Base-by-base conservation (phyloP, 305 asterid species). In the Fraxinus ornus region DNA sequence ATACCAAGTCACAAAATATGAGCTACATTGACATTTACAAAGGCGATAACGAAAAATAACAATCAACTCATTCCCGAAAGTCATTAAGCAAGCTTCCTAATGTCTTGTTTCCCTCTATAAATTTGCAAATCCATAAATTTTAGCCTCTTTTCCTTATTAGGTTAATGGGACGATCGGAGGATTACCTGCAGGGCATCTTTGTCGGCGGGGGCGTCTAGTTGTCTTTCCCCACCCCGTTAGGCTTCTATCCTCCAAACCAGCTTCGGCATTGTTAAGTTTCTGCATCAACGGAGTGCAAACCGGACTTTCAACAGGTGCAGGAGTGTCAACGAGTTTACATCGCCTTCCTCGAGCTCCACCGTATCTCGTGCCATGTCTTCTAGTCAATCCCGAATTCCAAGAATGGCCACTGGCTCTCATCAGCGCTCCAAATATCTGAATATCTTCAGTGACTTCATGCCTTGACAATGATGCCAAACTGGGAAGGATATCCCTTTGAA, bases 171-270 rank as follows among this genome's bases (percentile, higher is more conserved):
- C 90, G 28, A 93, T 80, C 75, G 91, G 85, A 89, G 91, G 83
- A 88, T 89, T 92, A 80, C 97, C 94, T 74, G 91, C 86, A 71
- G 94, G 92, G 87, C 94, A 94, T 77, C 99, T 86, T 78, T 94
- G 98, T 74, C 99, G 82, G n/a, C 98, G 88, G 32, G 98, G 97
- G 75, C 99, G 95, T 68, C 99, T 90, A 26, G 97, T 88, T 57
- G 95, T 95, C 92, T 95, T 95, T 62, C 99, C 99, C 99, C 99
- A 95, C 35, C 97, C 96, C 0, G 95, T 92, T 83, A 95, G 87
- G 87, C 97, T 94, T 83, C 89, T 83, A 28, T 95, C 97, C 87
- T 92, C 97, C 92, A 94, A 82, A 49, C 60, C 21, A 49, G 60
- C 60, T 13, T 49, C 60, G 1, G 60, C 6, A 49, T 15, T 49